These are phyloP conservation scores for Aureoboletus auriporus DNA, from an alignment of 768 basidiomycete species.

Conservation along the genomic window DNA sequence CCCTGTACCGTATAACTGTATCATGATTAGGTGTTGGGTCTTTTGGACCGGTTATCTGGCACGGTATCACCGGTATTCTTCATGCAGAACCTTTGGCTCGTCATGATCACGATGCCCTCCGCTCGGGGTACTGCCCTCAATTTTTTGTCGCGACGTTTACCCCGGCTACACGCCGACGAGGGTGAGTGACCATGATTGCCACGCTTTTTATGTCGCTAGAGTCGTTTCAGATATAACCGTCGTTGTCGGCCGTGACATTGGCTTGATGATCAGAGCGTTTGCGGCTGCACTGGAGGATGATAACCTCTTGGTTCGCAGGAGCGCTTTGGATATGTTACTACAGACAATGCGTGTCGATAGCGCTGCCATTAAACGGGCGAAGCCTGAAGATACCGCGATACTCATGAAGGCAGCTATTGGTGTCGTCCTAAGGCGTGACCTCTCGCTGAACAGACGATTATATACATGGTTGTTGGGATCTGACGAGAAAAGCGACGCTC, in stretches of 20 bases:
- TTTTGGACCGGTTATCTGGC: conserved; percentile 79
- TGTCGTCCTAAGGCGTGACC: conserved; percentile 88
- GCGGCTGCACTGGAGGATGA: conserved; percentile 90
- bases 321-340: conserved; percentile 78
- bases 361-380: conserved; percentile 61
- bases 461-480: conserved; percentile 92
- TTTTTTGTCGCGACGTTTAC: conserved; percentile 79
- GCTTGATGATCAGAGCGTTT: conserved; percentile 92
- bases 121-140: conserved; percentile 85
- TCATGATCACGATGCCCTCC: conserved; percentile 85
- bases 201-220: conserved; percentile 4
- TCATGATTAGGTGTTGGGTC: conserved; percentile 57
- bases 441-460: conserved; percentile 88
- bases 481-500: conserved; percentile 71
- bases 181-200: conserved; percentile 38
- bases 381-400: conserved; percentile 69
- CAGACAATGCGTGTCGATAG: conserved; percentile 76
- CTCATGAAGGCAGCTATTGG: conserved; percentile 83
- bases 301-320: conserved; percentile 84
- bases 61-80: conserved; percentile 88
- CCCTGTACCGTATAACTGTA: conserved; percentile 6
- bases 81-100: conserved; percentile 92
- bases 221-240: conserved; percentile 50
- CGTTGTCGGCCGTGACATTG: conserved; percentile 82
- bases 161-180: conserved; percentile 64